Evolutionary conservation across 2,329 filamentous ascomycete genomes (phyloP).

Genomic region (Trichophyton simii): DNA sequence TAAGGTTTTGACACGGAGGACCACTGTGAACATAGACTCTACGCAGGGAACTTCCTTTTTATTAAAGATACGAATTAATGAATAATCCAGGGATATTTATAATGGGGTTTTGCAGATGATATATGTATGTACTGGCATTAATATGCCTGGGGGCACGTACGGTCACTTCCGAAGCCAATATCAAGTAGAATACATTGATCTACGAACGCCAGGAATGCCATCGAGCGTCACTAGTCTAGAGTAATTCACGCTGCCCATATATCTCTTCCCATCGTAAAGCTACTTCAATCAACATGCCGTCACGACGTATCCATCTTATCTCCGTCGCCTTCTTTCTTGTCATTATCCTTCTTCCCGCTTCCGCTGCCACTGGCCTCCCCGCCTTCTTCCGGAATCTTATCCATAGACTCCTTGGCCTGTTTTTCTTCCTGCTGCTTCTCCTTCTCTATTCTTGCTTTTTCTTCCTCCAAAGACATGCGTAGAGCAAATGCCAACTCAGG

Average conservation of each 20-base stretch:
- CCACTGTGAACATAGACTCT: neutral
- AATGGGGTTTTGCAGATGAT: neutral
- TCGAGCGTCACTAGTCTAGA: constrained; percentile 5
- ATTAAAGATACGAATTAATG: neutral
- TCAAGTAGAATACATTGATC: constrained; percentile 1
- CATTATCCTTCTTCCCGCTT: constrained; percentile 37
- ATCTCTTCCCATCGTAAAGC: neutral
- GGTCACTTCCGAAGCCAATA: neutral
- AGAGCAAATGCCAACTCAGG: constrained; percentile 88
- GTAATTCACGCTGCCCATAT: neutral
- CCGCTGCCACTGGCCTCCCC: constrained; percentile 52
- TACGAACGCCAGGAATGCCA: constrained; percentile 2
- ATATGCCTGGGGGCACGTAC: neutral
- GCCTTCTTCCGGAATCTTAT: constrained; percentile 68
- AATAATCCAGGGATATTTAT: neutral
- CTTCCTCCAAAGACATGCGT: constrained; percentile 96
- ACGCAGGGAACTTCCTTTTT: neutral
- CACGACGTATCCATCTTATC: constrained; percentile 91
- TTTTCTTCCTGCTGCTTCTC: constrained; percentile 64
- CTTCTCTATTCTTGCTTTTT: constrained; percentile 86
- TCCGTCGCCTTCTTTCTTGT: constrained; percentile 41
- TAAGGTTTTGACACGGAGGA: constrained; percentile 14
- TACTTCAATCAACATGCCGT: constrained; percentile 15
- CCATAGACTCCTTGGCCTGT: constrained; percentile 60
- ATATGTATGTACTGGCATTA: neutral